phyloP scores from a whole-genome alignment of 106 monocot genomes.

The Xerophyta viscosa region DNA sequence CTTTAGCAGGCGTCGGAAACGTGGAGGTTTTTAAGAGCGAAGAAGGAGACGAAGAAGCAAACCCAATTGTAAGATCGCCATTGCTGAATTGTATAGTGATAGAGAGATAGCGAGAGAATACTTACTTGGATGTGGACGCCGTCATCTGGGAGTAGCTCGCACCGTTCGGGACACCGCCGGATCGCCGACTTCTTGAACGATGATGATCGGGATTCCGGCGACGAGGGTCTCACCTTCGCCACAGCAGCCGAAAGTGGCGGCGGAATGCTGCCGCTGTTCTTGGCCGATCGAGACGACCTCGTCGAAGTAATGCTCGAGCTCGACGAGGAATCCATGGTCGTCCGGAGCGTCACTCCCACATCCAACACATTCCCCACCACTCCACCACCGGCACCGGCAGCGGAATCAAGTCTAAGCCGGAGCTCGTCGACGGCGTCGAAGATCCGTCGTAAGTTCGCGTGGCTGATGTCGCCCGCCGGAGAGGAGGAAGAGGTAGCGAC shows the following conservation, averaged over 20 bases:
- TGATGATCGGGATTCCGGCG: too few relatives aligned
- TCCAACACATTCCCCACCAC: too few relatives aligned
- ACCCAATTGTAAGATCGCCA: too few relatives aligned
- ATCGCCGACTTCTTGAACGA: too few relatives aligned
- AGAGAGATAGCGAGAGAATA: too few relatives aligned
- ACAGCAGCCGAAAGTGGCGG: constrained; percentile 27
- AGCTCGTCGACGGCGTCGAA: constrained; percentile 59
- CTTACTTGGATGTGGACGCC: too few relatives aligned
- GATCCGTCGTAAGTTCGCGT: constrained; percentile 65
- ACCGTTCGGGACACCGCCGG: too few relatives aligned
- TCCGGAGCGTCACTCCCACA: constrained; percentile 52
- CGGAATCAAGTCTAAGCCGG: constrained; percentile 30
- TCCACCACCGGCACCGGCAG: constrained; percentile 1
- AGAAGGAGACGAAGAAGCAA: too few relatives aligned
- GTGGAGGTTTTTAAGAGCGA: too few relatives aligned
- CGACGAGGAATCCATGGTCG: constrained; percentile 58
- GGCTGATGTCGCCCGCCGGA: constrained; percentile 41
- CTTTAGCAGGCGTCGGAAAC: too few relatives aligned
- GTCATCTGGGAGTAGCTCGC: too few relatives aligned
- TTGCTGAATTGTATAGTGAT: too few relatives aligned
- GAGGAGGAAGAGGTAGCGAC: not conserved
- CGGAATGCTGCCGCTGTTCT: constrained; percentile 31
- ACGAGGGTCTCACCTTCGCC: constrained; percentile 39
- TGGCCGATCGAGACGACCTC: constrained; percentile 38
- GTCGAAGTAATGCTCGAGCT: constrained; percentile 80